Percentiles rank a stretch among this genome's conserved stretches.
phyloP scores from a whole-genome alignment of 176 grass and related monocot species.

The Cenchrus purpureus region DNA sequence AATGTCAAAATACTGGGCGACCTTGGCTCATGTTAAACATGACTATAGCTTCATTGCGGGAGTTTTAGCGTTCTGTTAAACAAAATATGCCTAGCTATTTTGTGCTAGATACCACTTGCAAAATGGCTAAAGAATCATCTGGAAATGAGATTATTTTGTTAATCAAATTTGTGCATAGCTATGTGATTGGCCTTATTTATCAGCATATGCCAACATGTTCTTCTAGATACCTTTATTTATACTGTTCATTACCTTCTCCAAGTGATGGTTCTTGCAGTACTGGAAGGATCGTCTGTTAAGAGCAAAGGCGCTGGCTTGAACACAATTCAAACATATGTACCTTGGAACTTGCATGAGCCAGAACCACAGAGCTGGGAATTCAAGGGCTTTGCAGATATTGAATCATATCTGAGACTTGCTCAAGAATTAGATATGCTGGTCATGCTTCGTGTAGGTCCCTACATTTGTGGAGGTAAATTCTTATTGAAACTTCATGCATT shows the following conservation, averaged over 20 bases:
- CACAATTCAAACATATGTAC: conserved; percentile 94
- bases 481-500: conserved; percentile 10
- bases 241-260: conserved; percentile 29
- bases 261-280: conserved; percentile 57
- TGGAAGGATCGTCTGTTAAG: conserved; percentile 92
- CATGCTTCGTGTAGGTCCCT: conserved; percentile 91
- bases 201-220: neutral
- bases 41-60: neutral
- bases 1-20: neutral
- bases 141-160: neutral
- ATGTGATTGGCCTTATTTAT: neutral
- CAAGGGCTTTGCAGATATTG: conserved; percentile 67
- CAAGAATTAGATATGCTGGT: conserved; percentile 82
- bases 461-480: conserved; percentile 85
- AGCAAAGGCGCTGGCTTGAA: conserved; percentile 88
- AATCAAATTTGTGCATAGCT: neutral
- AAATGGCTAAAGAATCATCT: neutral
- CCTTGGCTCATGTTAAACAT: neutral
- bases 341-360: conserved; percentile 94
- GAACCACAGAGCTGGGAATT: conserved; percentile 67
- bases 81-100: neutral
- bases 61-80: neutral
- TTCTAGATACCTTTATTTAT: conserved; percentile 14
- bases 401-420: conserved; percentile 83
- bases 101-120: neutral